phyloP scores from a whole-genome alignment of 2,329 filamentous ascomycete species.

The Cordyceps farinosa region DNA sequence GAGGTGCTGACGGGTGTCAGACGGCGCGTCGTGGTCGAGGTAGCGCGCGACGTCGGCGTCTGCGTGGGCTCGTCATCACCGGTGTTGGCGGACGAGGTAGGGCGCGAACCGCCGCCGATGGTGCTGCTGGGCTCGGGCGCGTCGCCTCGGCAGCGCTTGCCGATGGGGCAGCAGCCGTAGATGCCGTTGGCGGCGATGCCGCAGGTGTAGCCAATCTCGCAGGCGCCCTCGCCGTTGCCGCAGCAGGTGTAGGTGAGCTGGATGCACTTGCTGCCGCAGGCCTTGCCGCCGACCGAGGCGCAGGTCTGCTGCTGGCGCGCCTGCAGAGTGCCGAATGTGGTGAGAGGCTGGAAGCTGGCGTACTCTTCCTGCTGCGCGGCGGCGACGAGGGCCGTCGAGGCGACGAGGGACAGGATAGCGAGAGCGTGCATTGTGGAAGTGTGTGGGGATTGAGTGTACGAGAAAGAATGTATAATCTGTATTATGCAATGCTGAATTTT shows the following conservation, averaged over 20 bases:
- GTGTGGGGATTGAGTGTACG: background rate
- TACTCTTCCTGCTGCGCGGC: slow-evolving; percentile 8
- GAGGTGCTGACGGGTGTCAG: background rate
- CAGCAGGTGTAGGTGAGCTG: slow-evolving; percentile 21
- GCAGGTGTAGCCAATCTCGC: slow-evolving; percentile 18
- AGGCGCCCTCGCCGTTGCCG: slow-evolving; percentile 21
- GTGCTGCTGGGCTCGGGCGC: slow-evolving; percentile 18
- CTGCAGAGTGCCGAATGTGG: background rate
- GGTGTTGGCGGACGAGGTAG: background rate
- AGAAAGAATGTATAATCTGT: background rate
- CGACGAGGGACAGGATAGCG: slow-evolving; percentile 5
- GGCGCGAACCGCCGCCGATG: slow-evolving; percentile 4
- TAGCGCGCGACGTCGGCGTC: background rate
- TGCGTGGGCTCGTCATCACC: slow-evolving; percentile 2
- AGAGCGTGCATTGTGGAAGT: slow-evolving; percentile 2
- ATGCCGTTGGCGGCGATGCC: slow-evolving; percentile 21
- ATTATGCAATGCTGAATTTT: background rate
- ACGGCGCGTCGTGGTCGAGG: background rate
- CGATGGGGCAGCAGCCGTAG: slow-evolving; percentile 23
- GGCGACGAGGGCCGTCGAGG: slow-evolving; percentile 12
- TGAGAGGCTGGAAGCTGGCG: slow-evolving; percentile 2
- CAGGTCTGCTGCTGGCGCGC: slow-evolving; percentile 9
- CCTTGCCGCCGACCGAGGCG: slow-evolving; percentile 12
- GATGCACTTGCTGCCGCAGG: slow-evolving; percentile 22
- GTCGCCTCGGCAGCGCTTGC: slow-evolving; percentile 20